Conservation (phyloP, 2,329 filamentous ascomycete species). For the Neofusicoccum cordaticola region DNA sequence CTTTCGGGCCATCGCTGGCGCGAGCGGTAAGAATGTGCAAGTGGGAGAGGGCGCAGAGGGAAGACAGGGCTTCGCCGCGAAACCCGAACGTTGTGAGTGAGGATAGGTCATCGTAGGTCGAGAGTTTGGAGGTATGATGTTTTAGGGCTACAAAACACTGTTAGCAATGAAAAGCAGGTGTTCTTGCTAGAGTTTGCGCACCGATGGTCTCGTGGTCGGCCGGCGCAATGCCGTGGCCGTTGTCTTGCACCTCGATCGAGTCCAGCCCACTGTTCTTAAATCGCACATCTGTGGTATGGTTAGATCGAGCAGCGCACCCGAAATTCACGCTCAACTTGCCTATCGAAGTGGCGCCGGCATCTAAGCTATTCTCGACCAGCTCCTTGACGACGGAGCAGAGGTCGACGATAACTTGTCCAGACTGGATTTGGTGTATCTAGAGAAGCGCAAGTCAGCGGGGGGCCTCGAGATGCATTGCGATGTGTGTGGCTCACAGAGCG, state of each 20-base stretch:
- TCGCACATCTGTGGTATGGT: conserved; percentile 62
- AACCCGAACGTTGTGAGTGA: too few species aligned
- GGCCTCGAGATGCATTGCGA: too few species aligned
- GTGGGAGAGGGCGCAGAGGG: too few species aligned
- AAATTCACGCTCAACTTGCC: conserved; percentile 49
- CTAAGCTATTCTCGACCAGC: conserved; percentile 91
- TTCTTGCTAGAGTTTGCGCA: too few species aligned
- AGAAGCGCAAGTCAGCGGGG: neutral
- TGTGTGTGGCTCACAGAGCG: conserved; percentile 63
- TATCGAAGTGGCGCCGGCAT: conserved; percentile 85
- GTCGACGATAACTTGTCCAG: conserved; percentile 96
- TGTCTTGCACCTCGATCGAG: conserved; percentile 94
- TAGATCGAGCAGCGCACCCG: conserved; percentile 32
- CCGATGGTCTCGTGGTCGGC: too few species aligned
- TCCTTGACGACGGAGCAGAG: conserved; percentile 96
- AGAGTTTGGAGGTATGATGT: too few species aligned
- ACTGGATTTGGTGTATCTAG: conserved; percentile 94
- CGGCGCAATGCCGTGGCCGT: conserved; percentile 54
- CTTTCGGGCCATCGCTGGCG: too few species aligned
- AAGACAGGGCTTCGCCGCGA: too few species aligned
- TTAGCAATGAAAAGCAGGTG: too few species aligned
- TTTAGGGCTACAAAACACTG: too few species aligned
- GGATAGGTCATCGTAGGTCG: too few species aligned
- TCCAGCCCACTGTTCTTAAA: conserved; percentile 97
- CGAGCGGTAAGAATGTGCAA: too few species aligned